A percentile compares a stretch with the other conserved stretches of the same genome.
Conservation (phyloP, 306 rosid genomes). For the Clitoria ternatea region DNA sequence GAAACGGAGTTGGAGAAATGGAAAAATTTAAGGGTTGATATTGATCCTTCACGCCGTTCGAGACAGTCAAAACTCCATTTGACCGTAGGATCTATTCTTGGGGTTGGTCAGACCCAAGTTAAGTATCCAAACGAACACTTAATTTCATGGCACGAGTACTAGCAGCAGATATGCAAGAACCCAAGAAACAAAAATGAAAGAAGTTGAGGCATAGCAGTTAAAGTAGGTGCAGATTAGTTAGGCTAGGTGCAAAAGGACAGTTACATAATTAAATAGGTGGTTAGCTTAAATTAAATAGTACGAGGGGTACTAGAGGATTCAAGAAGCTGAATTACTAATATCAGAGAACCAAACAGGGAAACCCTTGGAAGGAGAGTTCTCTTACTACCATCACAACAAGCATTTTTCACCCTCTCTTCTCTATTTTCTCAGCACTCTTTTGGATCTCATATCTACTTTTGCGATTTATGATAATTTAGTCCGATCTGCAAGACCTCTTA, state of each 20-base stretch:
- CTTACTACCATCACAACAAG: not conserved
- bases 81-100: too few species aligned
- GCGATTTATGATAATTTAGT: not conserved
- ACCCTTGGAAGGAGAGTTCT: not conserved
- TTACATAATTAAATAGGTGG: not conserved
- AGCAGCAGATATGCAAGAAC: not conserved
- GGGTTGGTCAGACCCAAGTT: too few species aligned
- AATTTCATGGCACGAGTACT: constrained; percentile 1
- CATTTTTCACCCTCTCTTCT: not conserved
- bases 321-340: not conserved
- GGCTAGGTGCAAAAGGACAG: not conserved
- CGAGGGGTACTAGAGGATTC: not conserved
- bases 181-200: not conserved
- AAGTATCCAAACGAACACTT: too few species aligned
- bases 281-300: not conserved
- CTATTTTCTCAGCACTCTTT: not conserved
- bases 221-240: not conserved
- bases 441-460: not conserved
- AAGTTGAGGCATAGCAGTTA: not conserved
- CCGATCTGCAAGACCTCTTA: not conserved
- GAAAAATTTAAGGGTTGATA: too few species aligned
- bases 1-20: too few species aligned
- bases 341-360: not conserved
- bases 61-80: too few species aligned
- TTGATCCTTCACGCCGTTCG: too few species aligned